A percentile compares a stretch with the other conserved stretches of the same genome.
Conservation (phyloP, 352 stramenopile species). For the Blastocystis sp. region DNA sequence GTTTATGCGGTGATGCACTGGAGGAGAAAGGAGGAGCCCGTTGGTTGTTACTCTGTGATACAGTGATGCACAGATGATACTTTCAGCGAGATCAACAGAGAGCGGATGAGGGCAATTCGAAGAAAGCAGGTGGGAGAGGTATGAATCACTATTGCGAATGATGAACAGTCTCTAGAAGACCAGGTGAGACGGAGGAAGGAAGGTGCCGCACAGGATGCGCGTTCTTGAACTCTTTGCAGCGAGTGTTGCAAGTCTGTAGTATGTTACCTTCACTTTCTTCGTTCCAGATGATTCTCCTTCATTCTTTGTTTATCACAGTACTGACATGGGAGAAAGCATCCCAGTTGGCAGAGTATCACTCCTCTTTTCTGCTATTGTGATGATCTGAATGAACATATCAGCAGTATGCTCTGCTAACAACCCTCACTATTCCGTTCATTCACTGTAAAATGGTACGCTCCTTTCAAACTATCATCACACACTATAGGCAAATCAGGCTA, state of each 20-base stretch:
- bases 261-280: no score
- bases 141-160: background rate
- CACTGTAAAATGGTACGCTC: background rate
- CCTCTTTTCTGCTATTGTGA: no score
- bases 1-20: background rate
- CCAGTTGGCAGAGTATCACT: no score
- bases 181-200: background rate
- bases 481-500: slow-evolving; percentile 63
- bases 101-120: background rate
- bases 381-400: no score
- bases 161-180: background rate
- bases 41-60: background rate
- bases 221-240: no score
- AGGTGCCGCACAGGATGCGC: background rate
- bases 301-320: no score
- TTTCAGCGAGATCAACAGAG: background rate
- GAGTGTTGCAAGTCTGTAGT: no score
- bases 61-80: background rate
- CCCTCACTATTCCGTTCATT: no score
- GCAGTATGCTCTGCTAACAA: no score
- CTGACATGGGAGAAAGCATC: no score
- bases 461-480: background rate
- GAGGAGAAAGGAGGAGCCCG: background rate
- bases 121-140: background rate
- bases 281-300: no score